phyloP scores from a whole-genome alignment of 2,329 filamentous ascomycete genomes.

The Nigrospora osmanthi region DNA sequence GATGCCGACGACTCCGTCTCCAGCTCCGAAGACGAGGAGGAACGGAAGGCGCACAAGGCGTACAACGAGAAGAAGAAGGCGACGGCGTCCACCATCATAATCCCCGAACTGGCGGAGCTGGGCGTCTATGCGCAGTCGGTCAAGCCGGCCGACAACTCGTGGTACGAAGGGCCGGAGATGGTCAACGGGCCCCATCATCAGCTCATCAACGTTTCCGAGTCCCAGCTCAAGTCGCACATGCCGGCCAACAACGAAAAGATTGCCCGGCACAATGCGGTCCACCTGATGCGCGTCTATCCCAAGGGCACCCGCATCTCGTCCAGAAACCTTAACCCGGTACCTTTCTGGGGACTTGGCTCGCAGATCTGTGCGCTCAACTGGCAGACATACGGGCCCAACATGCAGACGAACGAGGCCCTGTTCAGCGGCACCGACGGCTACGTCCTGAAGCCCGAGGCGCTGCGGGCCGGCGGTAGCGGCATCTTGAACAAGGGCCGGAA shows the following conservation, averaged over 20 bases:
- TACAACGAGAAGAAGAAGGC: conserved; percentile 48
- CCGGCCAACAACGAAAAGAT: conserved; percentile 39
- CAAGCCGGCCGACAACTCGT: conserved; percentile 58
- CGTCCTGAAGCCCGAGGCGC: conserved; percentile 54
- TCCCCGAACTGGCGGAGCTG: conserved; percentile 57
- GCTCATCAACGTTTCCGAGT: conserved; percentile 57
- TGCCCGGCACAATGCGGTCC: conserved; percentile 50
- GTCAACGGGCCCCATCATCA: conserved; percentile 18
- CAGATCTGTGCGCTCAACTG: conserved; percentile 65
- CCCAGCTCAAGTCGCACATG: conserved; percentile 44
- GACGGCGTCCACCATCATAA: conserved; percentile 38
- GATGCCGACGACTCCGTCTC: conserved; percentile 23
- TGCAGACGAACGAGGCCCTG: conserved; percentile 62
- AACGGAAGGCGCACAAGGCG: conserved; percentile 35
- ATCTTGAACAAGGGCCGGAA: conserved; percentile 34
- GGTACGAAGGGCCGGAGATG: conserved; percentile 44
- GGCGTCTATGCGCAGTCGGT: conserved; percentile 65
- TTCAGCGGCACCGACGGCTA: conserved; percentile 59
- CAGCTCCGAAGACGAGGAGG: conserved; percentile 26
- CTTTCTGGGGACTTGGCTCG: conserved; percentile 60
- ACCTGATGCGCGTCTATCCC: conserved; percentile 64
- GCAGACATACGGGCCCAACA: conserved; percentile 58
- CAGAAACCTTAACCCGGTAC: conserved; percentile 52
- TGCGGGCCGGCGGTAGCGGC: conserved; percentile 48
- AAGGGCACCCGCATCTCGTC: conserved; percentile 63